These are phyloP conservation scores for Penicillium paradoxum DNA, from an alignment of 495 filamentous ascomycete genomes.

Conservation along the genomic window DNA sequence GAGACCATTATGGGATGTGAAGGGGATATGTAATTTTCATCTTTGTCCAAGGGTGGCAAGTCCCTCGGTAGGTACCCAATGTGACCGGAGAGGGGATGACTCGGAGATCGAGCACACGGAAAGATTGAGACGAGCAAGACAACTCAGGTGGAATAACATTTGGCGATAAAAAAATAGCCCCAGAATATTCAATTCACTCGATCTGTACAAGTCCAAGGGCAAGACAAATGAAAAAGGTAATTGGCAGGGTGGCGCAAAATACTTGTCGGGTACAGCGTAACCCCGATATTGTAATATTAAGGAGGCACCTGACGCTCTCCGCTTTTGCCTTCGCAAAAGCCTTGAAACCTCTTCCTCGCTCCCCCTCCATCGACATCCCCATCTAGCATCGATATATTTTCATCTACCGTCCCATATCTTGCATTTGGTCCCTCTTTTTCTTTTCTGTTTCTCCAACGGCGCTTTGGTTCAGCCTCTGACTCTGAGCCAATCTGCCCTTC, in stretches of 20 bases:
- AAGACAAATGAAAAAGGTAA: neutral
- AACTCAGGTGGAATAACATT: neutral
- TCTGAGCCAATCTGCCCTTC: constrained; percentile 7
- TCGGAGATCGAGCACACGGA: neutral
- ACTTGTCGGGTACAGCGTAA: constrained; percentile 10
- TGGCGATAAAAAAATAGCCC: no score
- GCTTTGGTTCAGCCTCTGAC: neutral
- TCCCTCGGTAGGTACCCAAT: constrained; percentile 2
- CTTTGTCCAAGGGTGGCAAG: neutral
- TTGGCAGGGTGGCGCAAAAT: constrained; percentile 21
- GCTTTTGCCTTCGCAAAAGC: constrained; percentile 29
- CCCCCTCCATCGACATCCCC: constrained; percentile 8
- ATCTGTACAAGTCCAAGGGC: neutral
- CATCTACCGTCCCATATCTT: constrained; percentile 2
- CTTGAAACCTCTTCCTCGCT: constrained; percentile 22
- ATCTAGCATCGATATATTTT: neutral
- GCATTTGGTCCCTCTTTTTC: constrained; percentile 5
- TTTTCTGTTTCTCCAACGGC: neutral
- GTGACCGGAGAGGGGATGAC: neutral
- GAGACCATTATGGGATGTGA: constrained; percentile 1
- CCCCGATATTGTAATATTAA: constrained; percentile 27
- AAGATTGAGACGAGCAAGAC: neutral
- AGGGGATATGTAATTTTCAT: neutral
- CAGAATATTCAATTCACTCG: no score
- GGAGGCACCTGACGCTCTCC: constrained; percentile 35